Evolutionary conservation across 352 stramenopile genomes (phyloP), one percentile per base, ranked within the genome.

Genomic region (Hyaloperonospora brassicae): DNA sequence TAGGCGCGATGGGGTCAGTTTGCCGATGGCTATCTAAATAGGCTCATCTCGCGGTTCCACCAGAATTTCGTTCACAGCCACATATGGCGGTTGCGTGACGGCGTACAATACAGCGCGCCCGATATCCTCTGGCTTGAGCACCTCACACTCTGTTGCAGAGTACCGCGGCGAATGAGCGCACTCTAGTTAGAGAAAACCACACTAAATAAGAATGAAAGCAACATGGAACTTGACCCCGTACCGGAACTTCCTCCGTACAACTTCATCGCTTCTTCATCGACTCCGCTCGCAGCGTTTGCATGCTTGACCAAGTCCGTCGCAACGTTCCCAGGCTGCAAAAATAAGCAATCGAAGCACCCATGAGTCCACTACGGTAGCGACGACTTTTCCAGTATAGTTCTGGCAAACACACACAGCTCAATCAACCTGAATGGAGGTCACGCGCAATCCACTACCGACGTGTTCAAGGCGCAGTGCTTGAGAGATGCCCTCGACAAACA

Each of bases 401-500:
- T 38, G 12, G 17, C 23, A 22, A 22, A 25, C 23, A 5, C 55
- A 35, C 4, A 35, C n/a, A n/a, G 12, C 22, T 46, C 5, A 35
- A 6, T 62, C 24, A 43, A 68, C 64, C 61, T 72, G 86, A 61
- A 97, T 95, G 34, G 70, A 89, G 22, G 89, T 97, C 22, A 97
- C 79, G 11, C 78, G 82, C 14, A 97, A 60, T 2, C 86, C 87
- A 27, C 81, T 92, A 48, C 79, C 86, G 31, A 93, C 60, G 52
- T 93, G 82, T 64, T 97, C 89, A 24, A 90, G 68, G 30, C 87
- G 79, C 43, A 96, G 65, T 9, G 74, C 68, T 68, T 97, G 79
- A 9, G 73, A 92, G 1, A 97, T 70, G 30, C 76, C 85, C 61
- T 97, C 89, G n/a, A 96, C 68, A 47, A 97, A 97, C 62, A 88